Percentiles rank a stretch among this genome's conserved stretches.
Evolutionary conservation across 2,329 filamentous ascomycete species (phyloP).

Genomic region (Volutella citrinella): DNA sequence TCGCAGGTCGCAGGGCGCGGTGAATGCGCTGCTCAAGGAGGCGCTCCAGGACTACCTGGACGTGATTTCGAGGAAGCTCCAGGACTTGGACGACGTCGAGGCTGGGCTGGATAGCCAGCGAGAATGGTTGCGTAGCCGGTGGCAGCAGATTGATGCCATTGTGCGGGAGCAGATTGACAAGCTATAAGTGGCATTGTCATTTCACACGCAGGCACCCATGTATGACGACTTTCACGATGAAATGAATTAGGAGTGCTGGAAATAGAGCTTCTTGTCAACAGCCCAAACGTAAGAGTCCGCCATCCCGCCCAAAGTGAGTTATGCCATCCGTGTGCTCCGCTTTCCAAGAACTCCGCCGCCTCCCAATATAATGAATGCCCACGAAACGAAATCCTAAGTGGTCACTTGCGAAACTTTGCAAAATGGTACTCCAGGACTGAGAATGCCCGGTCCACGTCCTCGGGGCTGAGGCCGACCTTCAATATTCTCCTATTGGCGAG

Average conservation of each 20-base stretch:
- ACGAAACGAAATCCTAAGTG: not conserved
- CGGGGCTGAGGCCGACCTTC: too few relatives aligned
- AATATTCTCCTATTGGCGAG: too few relatives aligned
- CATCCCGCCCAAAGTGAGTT: not conserved
- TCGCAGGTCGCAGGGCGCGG: slow-evolving; percentile 41
- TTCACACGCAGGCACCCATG: too few relatives aligned
- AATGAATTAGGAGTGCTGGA: too few relatives aligned
- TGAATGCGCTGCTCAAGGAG: slow-evolving; percentile 33
- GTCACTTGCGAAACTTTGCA: not conserved
- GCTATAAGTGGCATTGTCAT: too few relatives aligned
- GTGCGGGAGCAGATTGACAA: slow-evolving; percentile 31
- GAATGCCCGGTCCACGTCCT: too few relatives aligned
- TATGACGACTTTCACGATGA: too few relatives aligned
- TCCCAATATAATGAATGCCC: too few relatives aligned
- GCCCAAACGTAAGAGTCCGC: too few relatives aligned
- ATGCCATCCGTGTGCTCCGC: not conserved
- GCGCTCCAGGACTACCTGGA: slow-evolving; percentile 37
- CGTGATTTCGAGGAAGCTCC: slow-evolving; percentile 28
- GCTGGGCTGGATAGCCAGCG: slow-evolving; percentile 31
- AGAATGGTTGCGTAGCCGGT: slow-evolving; percentile 37
- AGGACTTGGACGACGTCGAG: slow-evolving; percentile 30
- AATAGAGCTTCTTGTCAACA: too few relatives aligned
- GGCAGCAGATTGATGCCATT: slow-evolving; percentile 41
- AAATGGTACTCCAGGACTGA: too few relatives aligned
- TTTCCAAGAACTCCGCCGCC: too few relatives aligned